phyloP scores from a whole-genome alignment of 2,329 filamentous ascomycete genomes.

The Aureobasidium sp. region DNA sequence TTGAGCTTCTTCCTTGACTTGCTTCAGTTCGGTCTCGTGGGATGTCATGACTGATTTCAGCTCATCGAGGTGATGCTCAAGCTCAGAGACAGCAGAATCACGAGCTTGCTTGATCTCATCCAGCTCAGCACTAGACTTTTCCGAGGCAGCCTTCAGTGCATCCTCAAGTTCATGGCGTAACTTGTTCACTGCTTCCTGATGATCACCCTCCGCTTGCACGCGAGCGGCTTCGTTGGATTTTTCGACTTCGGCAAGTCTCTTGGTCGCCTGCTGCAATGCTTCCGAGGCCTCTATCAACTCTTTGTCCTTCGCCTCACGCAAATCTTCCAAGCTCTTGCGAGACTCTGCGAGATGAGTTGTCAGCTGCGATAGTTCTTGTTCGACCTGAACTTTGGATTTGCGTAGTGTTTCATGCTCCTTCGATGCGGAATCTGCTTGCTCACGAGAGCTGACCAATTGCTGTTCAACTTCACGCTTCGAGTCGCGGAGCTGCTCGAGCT shows the following conservation, averaged over 20 bases:
- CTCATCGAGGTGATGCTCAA: not conserved
- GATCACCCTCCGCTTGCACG: not conserved
- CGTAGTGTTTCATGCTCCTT: not conserved
- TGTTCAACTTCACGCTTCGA: constrained; percentile 1
- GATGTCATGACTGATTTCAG: not conserved
- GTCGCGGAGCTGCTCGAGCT: constrained; percentile 14
- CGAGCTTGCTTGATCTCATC: not conserved
- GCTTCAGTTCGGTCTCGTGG: not conserved
- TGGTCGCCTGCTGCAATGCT: not conserved
- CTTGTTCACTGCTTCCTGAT: not conserved
- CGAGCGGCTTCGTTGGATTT: not conserved
- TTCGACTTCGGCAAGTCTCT: constrained; percentile 7
- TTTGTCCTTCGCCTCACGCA: constrained; percentile 6
- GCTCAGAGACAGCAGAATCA: not conserved
- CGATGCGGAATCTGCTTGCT: not conserved
- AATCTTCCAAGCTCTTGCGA: not conserved
- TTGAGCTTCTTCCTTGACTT: constrained; percentile 1
- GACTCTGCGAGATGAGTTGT: not conserved
- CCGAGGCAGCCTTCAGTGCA: not conserved
- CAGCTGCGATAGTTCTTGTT: not conserved
- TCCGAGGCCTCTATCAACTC: not conserved
- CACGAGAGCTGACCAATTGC: not conserved
- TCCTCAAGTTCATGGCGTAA: not conserved
- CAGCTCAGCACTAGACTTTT: not conserved
- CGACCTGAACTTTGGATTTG: constrained; percentile 1